Base-by-base conservation (phyloP, 2,329 filamentous ascomycete species). In the Trichophyton benhamiae region DNA sequence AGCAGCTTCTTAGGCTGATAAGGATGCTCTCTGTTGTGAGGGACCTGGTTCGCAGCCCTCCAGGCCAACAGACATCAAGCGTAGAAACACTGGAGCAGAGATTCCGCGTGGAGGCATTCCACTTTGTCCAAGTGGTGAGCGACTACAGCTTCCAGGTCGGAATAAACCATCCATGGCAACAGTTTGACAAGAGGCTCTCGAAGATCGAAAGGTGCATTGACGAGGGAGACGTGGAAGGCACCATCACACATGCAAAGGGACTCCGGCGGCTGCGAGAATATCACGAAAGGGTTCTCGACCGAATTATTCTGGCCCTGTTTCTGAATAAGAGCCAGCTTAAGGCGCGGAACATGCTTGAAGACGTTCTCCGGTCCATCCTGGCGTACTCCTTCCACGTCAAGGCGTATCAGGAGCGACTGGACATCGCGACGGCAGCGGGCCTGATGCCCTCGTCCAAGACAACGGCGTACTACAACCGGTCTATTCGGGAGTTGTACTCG, bases 61-160 rank as follows among this genome's bases (percentile, higher is more conserved):
- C 71, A 6, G 65, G 72, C 7, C 15, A 17, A 33, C 13, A 42
- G 27, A 46, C 11, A n/a, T 67, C 49, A 68, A 70, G 59, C 63
- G 70, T 70, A 53, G 76, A 72, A 69, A 79, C 73, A 58, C 73
- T 65, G 64, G 77, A 75, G 0, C 77, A 82, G 62, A 82, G 82
- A 57, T 91, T 96, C 66, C 80, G 86, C 4, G 80, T 87, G 42
- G 88, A 95, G 69, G 86, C 89, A 0, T 85, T 89, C 60, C 87
- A 94, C 71, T 91, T 97, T 66, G 80, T 95, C 25, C 80, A 83
- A 0, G 83, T 83, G 8, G 73, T 96, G 0, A 82, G 85, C 44
- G 82, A 85, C 0, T 94, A 96, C 69, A 87, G 91, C 67, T 87
- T 95, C 65, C 88, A 92, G 62, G 82, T 84, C 0, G 91, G 87